phyloP scores from a whole-genome alignment of 2,329 filamentous ascomycete genomes.

The Fusarium chaquense region DNA sequence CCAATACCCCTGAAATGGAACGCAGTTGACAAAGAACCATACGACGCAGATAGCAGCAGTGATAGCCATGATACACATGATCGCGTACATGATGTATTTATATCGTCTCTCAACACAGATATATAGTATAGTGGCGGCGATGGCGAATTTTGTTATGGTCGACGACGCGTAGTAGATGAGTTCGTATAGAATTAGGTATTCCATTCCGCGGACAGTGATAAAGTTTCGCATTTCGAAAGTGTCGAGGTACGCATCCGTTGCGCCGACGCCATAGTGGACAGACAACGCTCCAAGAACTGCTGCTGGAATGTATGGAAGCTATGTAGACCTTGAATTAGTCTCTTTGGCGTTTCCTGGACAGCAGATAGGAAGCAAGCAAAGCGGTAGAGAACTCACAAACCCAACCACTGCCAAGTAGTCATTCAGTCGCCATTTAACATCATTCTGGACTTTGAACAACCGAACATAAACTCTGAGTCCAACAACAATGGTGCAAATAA shows the following conservation, averaged over 20 bases:
- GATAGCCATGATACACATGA: conserved; percentile 20
- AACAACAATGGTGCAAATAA: not conserved
- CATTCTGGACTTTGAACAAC: not conserved
- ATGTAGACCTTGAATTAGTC: fast-evolving
- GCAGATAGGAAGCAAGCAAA: fast-evolving
- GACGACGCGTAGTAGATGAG: conserved; percentile 28
- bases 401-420: conserved; percentile 26
- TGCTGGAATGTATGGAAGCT: conserved; percentile 28
- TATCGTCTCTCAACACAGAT: conserved; percentile 30
- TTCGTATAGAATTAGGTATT: conserved; percentile 27
- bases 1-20: conserved; percentile 25
- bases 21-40: conserved; percentile 30
- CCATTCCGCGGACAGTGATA: conserved; percentile 21
- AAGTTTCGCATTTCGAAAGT: conserved; percentile 14
- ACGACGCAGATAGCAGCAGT: conserved; percentile 12
- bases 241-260: conserved; percentile 16
- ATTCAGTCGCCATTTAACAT: conserved; percentile 24
- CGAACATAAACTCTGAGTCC: conserved; percentile 8
- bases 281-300: conserved; percentile 17
- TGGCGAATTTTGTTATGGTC: conserved; percentile 28
- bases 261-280: conserved; percentile 25
- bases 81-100: conserved; percentile 21
- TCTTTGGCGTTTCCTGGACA: no score
- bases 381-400: conserved; percentile 16
- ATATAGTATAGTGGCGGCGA: conserved; percentile 31